Percentiles rank a stretch among this genome's conserved stretches.
Conservation (phyloP, 208 protist species). For the Sergeia podlipaevii region DNA sequence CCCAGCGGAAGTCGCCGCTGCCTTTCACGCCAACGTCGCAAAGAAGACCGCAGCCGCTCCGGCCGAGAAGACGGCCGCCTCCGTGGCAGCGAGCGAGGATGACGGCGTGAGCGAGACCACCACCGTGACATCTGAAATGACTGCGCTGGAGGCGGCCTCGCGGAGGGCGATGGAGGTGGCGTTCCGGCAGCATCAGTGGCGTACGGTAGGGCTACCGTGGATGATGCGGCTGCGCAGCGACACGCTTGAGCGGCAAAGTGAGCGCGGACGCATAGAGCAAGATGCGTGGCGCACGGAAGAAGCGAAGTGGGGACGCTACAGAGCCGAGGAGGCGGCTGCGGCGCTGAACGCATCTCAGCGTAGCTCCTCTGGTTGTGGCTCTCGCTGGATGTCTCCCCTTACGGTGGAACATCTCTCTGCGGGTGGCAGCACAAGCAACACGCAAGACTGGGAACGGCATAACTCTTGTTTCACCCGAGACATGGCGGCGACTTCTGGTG, state of each 20-base stretch:
- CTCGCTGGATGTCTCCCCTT: conserved; percentile 10
- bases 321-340: conserved; percentile 23
- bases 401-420: conserved; percentile 2
- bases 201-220: conserved; percentile 23
- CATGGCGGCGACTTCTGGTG: not conserved
- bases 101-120: too few species aligned
- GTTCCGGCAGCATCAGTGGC: conserved; percentile 35
- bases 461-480: not conserved
- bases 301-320: conserved; percentile 29
- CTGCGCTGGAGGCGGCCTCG: conserved; percentile 6
- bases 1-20: conserved; percentile 19
- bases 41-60: not conserved
- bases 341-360: not conserved
- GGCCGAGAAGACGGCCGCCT: not conserved
- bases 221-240: conserved; percentile 14
- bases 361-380: conserved; percentile 3
- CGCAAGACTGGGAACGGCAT: not conserved
- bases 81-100: not conserved
- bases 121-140: too few species aligned
- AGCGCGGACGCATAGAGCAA: conserved; percentile 2
- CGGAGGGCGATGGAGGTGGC: conserved; percentile 19
- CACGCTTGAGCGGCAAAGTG: conserved; percentile 8
- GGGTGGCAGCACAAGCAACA: not conserved
- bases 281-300: conserved; percentile 23
- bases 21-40: conserved; percentile 23